phyloP scores from a whole-genome alignment of 1,139 yeast species.

The Debaryomyces psychrophilus region DNA sequence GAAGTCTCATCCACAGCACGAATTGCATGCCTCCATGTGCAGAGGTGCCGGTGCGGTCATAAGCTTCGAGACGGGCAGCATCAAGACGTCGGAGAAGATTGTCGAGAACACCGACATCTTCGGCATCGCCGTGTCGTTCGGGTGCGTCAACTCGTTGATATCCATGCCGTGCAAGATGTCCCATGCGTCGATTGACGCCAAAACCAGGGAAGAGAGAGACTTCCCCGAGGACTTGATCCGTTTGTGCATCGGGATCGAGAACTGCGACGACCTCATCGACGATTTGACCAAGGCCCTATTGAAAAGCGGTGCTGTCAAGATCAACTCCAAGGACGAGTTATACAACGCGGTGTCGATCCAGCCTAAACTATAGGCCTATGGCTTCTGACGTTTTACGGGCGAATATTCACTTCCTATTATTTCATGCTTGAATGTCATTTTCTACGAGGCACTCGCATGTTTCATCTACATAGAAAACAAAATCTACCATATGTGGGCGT shows the following conservation, averaged over 20 bases:
- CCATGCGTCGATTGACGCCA: constrained; percentile 92
- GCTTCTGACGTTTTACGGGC: background rate
- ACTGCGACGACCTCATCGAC: constrained; percentile 62
- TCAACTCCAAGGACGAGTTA: constrained; percentile 47
- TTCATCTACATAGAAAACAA: background rate
- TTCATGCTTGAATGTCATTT: constrained; percentile 1
- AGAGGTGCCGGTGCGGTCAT: constrained; percentile 89
- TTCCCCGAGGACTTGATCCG: constrained; percentile 91
- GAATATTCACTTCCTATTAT: constrained; percentile 9
- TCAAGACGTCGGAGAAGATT: constrained; percentile 66
- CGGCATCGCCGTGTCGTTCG: constrained; percentile 92
- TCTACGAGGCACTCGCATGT: background rate
- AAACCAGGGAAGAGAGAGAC: constrained; percentile 81
- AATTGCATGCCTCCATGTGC: constrained; percentile 75
- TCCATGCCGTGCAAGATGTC: constrained; percentile 95
- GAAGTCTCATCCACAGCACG: constrained; percentile 77
- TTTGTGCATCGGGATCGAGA: constrained; percentile 86
- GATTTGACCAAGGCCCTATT: constrained; percentile 74
- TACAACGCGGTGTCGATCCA: constrained; percentile 47
- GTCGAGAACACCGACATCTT: constrained; percentile 77
- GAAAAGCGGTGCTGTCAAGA: constrained; percentile 62
- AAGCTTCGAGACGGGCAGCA: constrained; percentile 82
- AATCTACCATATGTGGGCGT: background rate
- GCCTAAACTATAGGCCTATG: constrained; percentile 34
- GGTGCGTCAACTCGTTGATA: constrained; percentile 88